A percentile compares a stretch with the other conserved stretches of the same genome.
These are phyloP conservation scores for Metrosideros polymorpha DNA, from an alignment of 441 rosid species.

Conservation along the genomic window DNA sequence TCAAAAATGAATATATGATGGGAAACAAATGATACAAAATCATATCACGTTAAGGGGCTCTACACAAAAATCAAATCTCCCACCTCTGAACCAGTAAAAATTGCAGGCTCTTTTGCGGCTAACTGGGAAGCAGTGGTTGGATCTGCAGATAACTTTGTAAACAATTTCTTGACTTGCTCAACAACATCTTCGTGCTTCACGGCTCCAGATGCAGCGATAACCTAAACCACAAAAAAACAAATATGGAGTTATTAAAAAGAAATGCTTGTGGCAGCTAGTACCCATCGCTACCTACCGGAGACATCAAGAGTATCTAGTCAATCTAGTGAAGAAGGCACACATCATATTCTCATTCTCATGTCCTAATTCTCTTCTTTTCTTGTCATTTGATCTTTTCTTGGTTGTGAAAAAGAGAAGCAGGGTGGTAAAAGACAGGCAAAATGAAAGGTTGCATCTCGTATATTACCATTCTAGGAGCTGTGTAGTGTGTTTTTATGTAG, in stretches of 20 bases:
- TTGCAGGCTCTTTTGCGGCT: constrained; percentile 71
- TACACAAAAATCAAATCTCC: constrained; percentile 1
- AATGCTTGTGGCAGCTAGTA: background rate
- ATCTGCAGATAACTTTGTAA: constrained; percentile 75
- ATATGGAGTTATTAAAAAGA: background rate
- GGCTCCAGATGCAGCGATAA: constrained; percentile 94
- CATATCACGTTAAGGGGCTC: background rate
- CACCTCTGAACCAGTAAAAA: constrained; percentile 98
- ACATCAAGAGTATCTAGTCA: background rate
- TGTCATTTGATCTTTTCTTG: background rate
- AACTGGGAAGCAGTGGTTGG: constrained; percentile 82
- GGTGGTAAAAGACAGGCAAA: background rate
- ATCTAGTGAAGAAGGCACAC: background rate
- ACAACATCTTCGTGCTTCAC: constrained; percentile 96
- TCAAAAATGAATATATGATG: background rate
- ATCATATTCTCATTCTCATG: background rate
- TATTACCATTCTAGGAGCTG: constrained; percentile 98
- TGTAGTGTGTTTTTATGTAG: constrained; percentile 88
- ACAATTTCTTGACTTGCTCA: constrained; percentile 74
- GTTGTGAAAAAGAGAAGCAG: background rate
- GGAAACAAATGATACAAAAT: background rate
- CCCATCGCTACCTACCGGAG: background rate
- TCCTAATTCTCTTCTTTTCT: background rate
- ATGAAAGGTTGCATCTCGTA: background rate
- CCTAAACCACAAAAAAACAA: constrained; percentile 33